A percentile compares a stretch with the other conserved stretches of the same genome.
phyloP scores from a whole-genome alignment of 1,284 basidiomycete species.

The Xerocomus nothofagi region DNA sequence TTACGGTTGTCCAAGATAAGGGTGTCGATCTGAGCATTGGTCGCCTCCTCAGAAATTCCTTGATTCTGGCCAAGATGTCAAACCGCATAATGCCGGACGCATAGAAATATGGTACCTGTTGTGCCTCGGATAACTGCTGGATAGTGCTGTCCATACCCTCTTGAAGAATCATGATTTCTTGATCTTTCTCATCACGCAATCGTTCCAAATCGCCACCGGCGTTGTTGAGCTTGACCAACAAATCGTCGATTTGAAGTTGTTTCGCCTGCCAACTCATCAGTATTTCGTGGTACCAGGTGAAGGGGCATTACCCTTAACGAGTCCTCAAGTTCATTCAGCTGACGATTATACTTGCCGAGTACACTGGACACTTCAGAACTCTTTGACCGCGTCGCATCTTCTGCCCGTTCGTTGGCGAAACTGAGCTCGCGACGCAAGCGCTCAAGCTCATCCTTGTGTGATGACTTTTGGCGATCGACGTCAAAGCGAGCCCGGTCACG shows the following conservation, averaged over 20 bases:
- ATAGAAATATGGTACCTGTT: constrained; percentile 56
- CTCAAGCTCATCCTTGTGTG: constrained; percentile 95
- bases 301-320: constrained; percentile 72
- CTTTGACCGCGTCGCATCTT: constrained; percentile 90
- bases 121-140: constrained; percentile 84
- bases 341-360: constrained; percentile 93
- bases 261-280: constrained; percentile 61
- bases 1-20: constrained; percentile 97
- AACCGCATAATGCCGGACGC: neutral
- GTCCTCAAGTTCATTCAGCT: constrained; percentile 94
- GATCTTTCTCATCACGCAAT: constrained; percentile 92
- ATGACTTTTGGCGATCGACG: constrained; percentile 91
- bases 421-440: constrained; percentile 89
- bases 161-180: constrained; percentile 94
- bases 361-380: constrained; percentile 90
- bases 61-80: constrained; percentile 55
- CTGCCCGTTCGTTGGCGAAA: constrained; percentile 98
- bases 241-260: constrained; percentile 92
- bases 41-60: constrained; percentile 84
- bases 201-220: constrained; percentile 76
- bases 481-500: constrained; percentile 96
- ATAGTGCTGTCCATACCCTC: constrained; percentile 96
- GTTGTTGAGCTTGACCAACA: constrained; percentile 78
- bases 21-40: constrained; percentile 95
- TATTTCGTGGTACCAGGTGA: constrained; percentile 3